A percentile compares a stretch with the other conserved stretches of the same genome.
These are phyloP conservation scores for Nematodospora anomalae DNA, from an alignment of 1,139 yeast species.

Conservation along the genomic window DNA sequence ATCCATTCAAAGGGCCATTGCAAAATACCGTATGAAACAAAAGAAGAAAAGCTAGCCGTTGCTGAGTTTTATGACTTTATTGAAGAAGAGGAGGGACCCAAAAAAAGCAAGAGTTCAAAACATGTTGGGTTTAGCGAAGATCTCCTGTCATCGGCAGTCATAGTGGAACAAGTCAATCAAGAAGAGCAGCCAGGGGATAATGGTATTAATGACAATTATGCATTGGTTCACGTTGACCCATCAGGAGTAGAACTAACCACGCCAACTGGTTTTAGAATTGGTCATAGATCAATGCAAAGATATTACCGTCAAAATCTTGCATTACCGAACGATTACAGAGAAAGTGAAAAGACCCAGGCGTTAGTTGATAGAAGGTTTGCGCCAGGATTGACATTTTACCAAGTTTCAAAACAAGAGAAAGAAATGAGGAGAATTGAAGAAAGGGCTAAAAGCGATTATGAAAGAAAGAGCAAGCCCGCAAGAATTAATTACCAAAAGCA, in stretches of 20 bases:
- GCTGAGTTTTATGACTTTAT: slow-evolving; percentile 46
- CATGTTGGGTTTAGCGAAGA: slow-evolving; percentile 22
- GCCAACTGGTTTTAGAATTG: slow-evolving; percentile 51
- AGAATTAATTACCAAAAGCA: slow-evolving; percentile 39
- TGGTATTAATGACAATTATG: slow-evolving; percentile 27
- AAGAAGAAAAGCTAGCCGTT: slow-evolving; percentile 40
- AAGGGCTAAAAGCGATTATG: slow-evolving; percentile 24
- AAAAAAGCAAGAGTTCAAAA: slow-evolving; percentile 21
- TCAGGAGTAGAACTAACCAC: slow-evolving; percentile 43
- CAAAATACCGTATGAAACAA: slow-evolving; percentile 52
- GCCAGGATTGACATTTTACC: slow-evolving; percentile 35
- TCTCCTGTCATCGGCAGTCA: slow-evolving; percentile 9
- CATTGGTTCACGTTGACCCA: slow-evolving; percentile 37
- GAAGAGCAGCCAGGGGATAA: slow-evolving; percentile 31
- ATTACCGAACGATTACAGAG: slow-evolving; percentile 25
- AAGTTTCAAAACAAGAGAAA: slow-evolving; percentile 38
- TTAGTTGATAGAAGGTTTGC: slow-evolving; percentile 42
- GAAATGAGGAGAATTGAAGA: slow-evolving; percentile 28
- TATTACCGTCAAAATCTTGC: slow-evolving; percentile 43
- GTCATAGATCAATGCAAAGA: slow-evolving; percentile 48
- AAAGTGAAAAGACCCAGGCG: slow-evolving; percentile 37
- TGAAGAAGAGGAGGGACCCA: slow-evolving; percentile 17
- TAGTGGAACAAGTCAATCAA: slow-evolving; percentile 6
- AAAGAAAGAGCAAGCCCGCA: slow-evolving; percentile 28
- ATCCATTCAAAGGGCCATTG: slow-evolving; percentile 54